These are phyloP conservation scores for Trichoderma parareesei DNA, from an alignment of 495 filamentous ascomycete genomes.

Conservation along the genomic window DNA sequence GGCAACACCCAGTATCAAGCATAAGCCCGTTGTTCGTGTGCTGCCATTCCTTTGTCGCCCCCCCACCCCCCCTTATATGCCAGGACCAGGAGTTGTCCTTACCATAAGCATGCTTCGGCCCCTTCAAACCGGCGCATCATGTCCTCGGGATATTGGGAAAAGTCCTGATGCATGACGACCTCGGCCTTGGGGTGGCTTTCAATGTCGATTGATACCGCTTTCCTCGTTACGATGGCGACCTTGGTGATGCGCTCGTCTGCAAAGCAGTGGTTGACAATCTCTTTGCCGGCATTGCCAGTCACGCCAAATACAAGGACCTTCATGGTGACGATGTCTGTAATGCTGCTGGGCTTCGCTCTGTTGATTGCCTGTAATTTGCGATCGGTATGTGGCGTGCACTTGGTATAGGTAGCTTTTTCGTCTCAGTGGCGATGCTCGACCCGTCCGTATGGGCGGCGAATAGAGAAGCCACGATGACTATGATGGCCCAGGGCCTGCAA, in stretches of 20 bases:
- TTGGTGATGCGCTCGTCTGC: constrained; percentile 37
- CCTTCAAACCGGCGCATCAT: constrained; percentile 35
- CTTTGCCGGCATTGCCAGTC: constrained; percentile 44
- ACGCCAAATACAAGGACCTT: constrained; percentile 45
- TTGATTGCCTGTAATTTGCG: neutral
- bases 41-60: constrained; percentile 6
- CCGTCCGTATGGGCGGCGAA: neutral
- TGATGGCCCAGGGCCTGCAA: neutral
- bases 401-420: neutral
- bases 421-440: neutral
- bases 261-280: constrained; percentile 41
- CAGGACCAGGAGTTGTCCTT: neutral
- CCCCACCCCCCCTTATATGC: constrained; percentile 12
- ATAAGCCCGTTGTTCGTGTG: neutral
- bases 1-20: neutral
- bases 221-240: constrained; percentile 40
- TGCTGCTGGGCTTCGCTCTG: neutral
- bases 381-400: neutral
- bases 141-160: constrained; percentile 31
- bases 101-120: constrained; percentile 48
- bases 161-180: constrained; percentile 38
- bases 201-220: constrained; percentile 23
- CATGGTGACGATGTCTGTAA: constrained; percentile 24
- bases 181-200: constrained; percentile 32
- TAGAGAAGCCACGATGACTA: neutral